phyloP scores from a whole-genome alignment of 768 basidiomycete genomes.

The Pleurotus sapidus region DNA sequence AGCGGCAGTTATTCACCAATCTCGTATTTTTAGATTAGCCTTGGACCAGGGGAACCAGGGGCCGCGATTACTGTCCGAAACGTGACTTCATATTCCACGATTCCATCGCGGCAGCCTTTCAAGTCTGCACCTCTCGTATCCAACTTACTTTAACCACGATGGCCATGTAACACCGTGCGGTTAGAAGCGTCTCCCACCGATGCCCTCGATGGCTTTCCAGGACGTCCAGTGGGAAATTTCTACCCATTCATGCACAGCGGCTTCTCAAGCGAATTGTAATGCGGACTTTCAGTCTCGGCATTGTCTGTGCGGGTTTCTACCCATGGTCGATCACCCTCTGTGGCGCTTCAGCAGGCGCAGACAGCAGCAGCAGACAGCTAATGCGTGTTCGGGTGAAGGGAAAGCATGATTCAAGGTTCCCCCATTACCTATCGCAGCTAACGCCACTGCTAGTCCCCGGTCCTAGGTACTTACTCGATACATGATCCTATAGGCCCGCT shows the following conservation, averaged over 20 bases:
- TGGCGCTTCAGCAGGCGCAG: neutral
- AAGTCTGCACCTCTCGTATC: too few relatives aligned
- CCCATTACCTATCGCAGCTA: neutral
- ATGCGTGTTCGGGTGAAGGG: too few relatives aligned
- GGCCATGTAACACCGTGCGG: too few relatives aligned
- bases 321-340: neutral
- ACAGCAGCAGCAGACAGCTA: neutral
- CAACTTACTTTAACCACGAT: too few relatives aligned
- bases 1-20: neutral
- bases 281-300: neutral
- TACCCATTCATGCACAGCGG: neutral
- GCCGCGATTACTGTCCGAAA: neutral
- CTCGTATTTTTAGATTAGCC: too few relatives aligned
- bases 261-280: neutral
- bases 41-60: neutral
- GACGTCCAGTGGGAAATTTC: too few relatives aligned
- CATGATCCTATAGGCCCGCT: neutral
- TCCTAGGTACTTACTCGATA: neutral
- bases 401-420: neutral
- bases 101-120: too few relatives aligned
- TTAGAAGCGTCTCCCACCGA: too few relatives aligned
- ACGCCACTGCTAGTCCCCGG: neutral
- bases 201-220: too few relatives aligned
- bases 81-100: too few relatives aligned
- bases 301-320: too few relatives aligned